Base-by-base conservation (phyloP, 2,329 filamentous ascomycete genomes). In the Talaromyces pinophilus region DNA sequence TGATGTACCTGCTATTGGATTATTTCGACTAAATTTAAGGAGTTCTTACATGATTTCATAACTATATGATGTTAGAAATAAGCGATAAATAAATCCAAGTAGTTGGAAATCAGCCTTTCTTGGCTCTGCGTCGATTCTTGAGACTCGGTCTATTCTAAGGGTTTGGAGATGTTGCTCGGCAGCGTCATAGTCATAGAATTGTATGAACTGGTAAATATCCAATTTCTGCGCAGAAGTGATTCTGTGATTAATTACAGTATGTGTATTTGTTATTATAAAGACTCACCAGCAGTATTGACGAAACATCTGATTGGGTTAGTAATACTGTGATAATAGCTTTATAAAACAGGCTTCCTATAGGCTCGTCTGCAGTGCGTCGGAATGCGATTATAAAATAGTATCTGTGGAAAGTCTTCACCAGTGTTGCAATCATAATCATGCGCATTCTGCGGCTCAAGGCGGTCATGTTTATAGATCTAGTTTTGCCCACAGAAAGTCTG, bases 31-130 rank as follows among this genome's bases (percentile, higher is more conserved):
- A 61, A 61, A 46, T 8, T 22, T 61, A 11, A 61, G 22, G 5
- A 61, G 59, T 11, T 61, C 40, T 19, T 48, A 42, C 44, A 19
- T 33, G 28, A 61, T 5, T 13, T n/a, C 13, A 61, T 13, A 22
- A 30, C 42, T 61, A 11, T 5, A 3, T 50, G 22, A 17, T 35
- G 19, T n/a, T 61, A 15, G 25, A 61, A 30, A 17, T 2, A 25
- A 61, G 40, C 40, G 59, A 30, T 6, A 61, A 61, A 48, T 48
- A 8, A 19, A 48, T 61, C 59, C 59, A 28, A 61, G 13, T 19
- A 22, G 25, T 30, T 48, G 59, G 15, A 48, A 35, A 61, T 30
- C 50, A 61, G 40, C 59, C 17, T 19, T 61, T 33, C 40, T n/a
- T 17, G 59, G 40, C 11, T 61, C 59, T 46, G 40, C 25, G 40